Conservation (phyloP, 371 early-diverging fungal species). For the Sporodiniella umbellata region DNA sequence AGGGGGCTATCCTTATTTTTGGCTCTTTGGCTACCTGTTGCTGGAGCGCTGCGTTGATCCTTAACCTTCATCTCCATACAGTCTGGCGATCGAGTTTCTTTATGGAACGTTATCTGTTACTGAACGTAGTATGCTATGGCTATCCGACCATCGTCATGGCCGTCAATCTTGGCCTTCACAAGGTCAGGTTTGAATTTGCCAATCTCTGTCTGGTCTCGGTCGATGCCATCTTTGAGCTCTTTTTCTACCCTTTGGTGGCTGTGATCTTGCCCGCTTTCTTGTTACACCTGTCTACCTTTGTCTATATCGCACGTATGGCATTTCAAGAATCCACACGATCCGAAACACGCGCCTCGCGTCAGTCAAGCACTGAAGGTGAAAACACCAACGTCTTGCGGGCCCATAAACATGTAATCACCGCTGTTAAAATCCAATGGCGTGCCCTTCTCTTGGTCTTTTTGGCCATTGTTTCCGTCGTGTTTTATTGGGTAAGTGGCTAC, state of each 20-base stretch:
- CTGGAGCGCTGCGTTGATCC: constrained; percentile 63
- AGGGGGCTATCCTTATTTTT: constrained; percentile 58
- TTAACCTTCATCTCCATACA: constrained; percentile 64
- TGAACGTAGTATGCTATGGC: constrained; percentile 63
- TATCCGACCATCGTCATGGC: constrained; percentile 48
- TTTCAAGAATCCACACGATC: constrained; percentile 43
- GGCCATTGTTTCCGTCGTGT: constrained; percentile 44
- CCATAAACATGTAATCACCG: constrained; percentile 55
- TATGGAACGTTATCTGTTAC: constrained; percentile 45
- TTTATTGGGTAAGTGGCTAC: constrained; percentile 39
- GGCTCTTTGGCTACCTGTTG: constrained; percentile 54
- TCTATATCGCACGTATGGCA: constrained; percentile 58
- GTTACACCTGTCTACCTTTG: constrained; percentile 57
- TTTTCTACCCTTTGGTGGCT: constrained; percentile 63
- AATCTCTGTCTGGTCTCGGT: constrained; percentile 56
- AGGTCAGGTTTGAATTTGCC: constrained; percentile 60
- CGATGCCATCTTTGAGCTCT: constrained; percentile 45
- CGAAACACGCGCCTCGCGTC: constrained; percentile 43
- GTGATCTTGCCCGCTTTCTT: constrained; percentile 57
- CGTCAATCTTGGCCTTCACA: constrained; percentile 41
- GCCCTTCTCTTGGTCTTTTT: constrained; percentile 57
- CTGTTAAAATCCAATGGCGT: constrained; percentile 69
- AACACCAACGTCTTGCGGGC: constrained; percentile 32
- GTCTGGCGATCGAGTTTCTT: constrained; percentile 65
- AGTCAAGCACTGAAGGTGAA: constrained; percentile 12